These are phyloP conservation scores for Maudiozyma turicensis DNA, from an alignment of 805 yeast species.

Conservation along the genomic window DNA sequence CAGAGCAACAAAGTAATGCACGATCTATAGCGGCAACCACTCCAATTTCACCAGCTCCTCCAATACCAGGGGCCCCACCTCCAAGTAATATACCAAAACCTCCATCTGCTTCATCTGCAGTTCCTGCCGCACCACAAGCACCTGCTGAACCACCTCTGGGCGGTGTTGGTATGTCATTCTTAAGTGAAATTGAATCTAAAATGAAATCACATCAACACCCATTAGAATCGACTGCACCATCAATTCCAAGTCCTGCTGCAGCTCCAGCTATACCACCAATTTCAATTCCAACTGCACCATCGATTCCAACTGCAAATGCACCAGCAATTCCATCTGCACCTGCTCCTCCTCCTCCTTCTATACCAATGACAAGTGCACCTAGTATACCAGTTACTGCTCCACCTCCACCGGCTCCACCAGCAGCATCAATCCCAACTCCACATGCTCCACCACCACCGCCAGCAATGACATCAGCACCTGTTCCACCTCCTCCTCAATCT, in stretches of 20 bases:
- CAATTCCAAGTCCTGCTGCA: constrained; percentile 18
- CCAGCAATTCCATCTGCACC: constrained; percentile 14
- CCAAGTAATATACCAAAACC: background rate
- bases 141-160: constrained; percentile 1
- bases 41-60: constrained; percentile 12
- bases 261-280: constrained; percentile 7
- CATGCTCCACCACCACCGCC: constrained; percentile 7
- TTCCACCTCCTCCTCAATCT: background rate
- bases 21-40: constrained; percentile 9
- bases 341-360: constrained; percentile 12
- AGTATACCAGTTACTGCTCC: constrained; percentile 12
- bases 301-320: constrained; percentile 15
- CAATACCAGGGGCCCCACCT: background rate
- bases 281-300: constrained; percentile 15
- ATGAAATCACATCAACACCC: constrained; percentile 11
- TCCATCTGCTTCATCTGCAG: constrained; percentile 10
- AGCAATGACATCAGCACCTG: background rate
- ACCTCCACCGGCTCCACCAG: constrained; percentile 16
- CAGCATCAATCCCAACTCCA: constrained; percentile 16
- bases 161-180: constrained; percentile 19
- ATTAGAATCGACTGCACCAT: constrained; percentile 9
- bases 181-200: constrained; percentile 25
- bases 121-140: constrained; percentile 2
- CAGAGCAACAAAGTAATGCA: constrained; percentile 13
- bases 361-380: constrained; percentile 11